Evolutionary conservation across 2,329 filamentous ascomycete genomes (phyloP).

Genomic region (Pyrenophora seminiperda): DNA sequence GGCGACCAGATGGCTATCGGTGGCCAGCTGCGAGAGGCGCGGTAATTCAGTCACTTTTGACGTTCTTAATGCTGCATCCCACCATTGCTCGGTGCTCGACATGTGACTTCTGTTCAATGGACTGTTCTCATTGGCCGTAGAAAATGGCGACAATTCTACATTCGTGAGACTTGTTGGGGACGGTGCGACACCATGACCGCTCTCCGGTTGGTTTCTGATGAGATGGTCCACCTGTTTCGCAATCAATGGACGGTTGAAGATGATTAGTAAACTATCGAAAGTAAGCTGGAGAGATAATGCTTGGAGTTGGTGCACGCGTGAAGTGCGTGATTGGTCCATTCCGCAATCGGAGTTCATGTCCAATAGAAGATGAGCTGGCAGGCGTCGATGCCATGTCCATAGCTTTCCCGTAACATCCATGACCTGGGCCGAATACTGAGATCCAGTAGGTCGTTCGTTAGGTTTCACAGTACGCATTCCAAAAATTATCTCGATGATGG

Average conservation of each 20-base stretch:
- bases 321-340: conserved; percentile 10
- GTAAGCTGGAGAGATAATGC: conserved; percentile 52
- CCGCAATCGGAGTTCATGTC: conserved; percentile 26
- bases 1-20: conserved; percentile 51
- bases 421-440: conserved; percentile 22
- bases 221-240: conserved; percentile 46
- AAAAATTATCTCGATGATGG: conserved; percentile 39
- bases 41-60: conserved; percentile 45
- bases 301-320: conserved; percentile 40
- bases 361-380: conserved; percentile 31
- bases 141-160: conserved; percentile 7
- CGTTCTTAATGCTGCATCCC: conserved; percentile 49
- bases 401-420: conserved; percentile 25
- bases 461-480: conserved; percentile 17
- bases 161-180: conserved; percentile 9
- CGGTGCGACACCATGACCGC: background rate
- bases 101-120: conserved; percentile 16
- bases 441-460: conserved; percentile 6
- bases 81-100: conserved; percentile 41
- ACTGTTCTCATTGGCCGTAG: conserved; percentile 3
- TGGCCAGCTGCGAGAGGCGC: conserved; percentile 47
- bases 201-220: conserved; percentile 18
- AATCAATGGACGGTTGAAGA: conserved; percentile 52
- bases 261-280: conserved; percentile 52
- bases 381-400: conserved; percentile 28